Conservation (phyloP, 129 eudicot species). For the Oenanthe sinensis region DNA sequence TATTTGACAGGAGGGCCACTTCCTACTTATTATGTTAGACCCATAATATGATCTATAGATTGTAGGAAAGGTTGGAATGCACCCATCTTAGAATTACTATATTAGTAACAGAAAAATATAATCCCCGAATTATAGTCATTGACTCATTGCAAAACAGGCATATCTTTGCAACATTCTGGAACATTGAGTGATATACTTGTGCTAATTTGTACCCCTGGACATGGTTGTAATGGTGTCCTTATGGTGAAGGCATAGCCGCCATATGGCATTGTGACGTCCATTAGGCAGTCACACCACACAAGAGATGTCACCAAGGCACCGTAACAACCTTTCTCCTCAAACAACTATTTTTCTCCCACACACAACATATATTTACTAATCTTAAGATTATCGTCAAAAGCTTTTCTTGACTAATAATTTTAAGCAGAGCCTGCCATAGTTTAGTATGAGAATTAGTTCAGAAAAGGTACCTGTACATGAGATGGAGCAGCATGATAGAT, state of each 20-base stretch:
- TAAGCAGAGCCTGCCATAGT: neutral
- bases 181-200: neutral
- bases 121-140: neutral
- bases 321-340: neutral
- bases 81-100: neutral
- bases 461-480: constrained; percentile 43
- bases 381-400: neutral
- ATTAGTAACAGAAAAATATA: no score
- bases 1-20: neutral
- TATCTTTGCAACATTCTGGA: neutral
- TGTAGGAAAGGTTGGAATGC: neutral
- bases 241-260: neutral
- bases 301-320: neutral
- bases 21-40: no score
- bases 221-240: neutral
- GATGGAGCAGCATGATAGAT: constrained; percentile 10
- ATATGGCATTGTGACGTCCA: neutral
- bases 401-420: neutral
- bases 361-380: neutral
- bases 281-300: no score
- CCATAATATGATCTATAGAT: neutral
- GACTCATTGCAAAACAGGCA: no score
- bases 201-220: neutral
- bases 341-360: neutral
- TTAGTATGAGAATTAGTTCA: neutral